phyloP scores from a whole-genome alignment of 2,329 filamentous ascomycete species.

The Harringtonia lauricola region DNA sequence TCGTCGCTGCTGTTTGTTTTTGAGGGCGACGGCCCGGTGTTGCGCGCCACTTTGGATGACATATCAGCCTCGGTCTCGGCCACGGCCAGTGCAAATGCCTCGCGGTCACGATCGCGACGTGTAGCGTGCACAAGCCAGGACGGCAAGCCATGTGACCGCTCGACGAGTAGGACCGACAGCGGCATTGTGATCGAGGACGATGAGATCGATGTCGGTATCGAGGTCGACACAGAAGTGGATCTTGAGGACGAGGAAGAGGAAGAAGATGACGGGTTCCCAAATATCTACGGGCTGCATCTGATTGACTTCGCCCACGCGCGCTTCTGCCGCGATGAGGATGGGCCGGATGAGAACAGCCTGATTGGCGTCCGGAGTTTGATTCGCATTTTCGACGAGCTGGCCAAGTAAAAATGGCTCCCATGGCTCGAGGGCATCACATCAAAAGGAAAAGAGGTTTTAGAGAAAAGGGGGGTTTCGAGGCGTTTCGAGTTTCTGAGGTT shows the following conservation, averaged over 20 bases:
- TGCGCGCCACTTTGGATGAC: conserved; percentile 42
- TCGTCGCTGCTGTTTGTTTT: conserved; percentile 52
- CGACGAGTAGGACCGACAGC: conserved; percentile 40
- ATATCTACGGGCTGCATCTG: conserved; percentile 64
- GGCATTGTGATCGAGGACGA: conserved; percentile 39
- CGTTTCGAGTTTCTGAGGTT: no score
- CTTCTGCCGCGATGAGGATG: conserved; percentile 73
- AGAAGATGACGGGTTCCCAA: conserved; percentile 14
- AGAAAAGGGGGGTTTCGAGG: neutral
- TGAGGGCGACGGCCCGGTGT: conserved; percentile 48
- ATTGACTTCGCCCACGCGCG: conserved; percentile 95
- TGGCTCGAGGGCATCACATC: no score
- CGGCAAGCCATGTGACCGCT: conserved; percentile 15
- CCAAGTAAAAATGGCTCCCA: conserved; percentile 15
- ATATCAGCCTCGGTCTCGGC: conserved; percentile 29
- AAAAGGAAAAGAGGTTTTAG: neutral
- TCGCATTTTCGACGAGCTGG: conserved; percentile 59
- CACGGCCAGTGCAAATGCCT: conserved; percentile 5
- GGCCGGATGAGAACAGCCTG: conserved; percentile 76
- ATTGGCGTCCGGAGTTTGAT: conserved; percentile 61
- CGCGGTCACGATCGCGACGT: conserved; percentile 5
- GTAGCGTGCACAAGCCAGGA: conserved; percentile 9
- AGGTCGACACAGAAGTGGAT: conserved; percentile 29
- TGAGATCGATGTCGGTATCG: conserved; percentile 31
- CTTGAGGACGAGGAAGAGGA: conserved; percentile 16